Evolutionary conservation across 306 rosid genomes (phyloP).

Genomic region (Dalbergia cochinchinensis): DNA sequence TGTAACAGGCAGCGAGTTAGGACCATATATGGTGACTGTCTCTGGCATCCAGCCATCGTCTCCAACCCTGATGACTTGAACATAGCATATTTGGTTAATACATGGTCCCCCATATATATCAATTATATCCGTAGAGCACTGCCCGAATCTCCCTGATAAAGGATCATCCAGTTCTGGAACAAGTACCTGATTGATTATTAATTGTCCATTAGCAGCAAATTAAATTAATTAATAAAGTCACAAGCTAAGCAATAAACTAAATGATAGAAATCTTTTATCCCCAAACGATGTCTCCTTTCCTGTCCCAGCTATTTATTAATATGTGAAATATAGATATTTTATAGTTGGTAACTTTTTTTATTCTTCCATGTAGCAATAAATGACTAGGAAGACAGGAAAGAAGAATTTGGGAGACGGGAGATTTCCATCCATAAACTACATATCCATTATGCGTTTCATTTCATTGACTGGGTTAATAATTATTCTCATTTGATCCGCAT

Average conservation of each 20-base stretch:
- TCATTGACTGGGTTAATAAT: too few species aligned
- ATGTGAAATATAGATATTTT: too few species aligned
- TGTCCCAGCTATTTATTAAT: too few species aligned
- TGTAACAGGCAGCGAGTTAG: conserved; percentile 40
- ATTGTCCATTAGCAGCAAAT: not conserved
- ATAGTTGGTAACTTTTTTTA: too few species aligned
- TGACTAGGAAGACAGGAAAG: too few species aligned
- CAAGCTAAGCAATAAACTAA: not conserved
- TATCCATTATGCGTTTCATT: too few species aligned
- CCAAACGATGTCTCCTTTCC: too few species aligned
- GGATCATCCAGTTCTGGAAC: conserved; percentile 64
- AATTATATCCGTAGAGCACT: conserved; percentile 55
- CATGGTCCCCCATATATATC: conserved; percentile 60
- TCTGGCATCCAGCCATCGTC: conserved; percentile 75
- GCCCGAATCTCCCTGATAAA: conserved; percentile 52
- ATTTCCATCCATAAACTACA: too few species aligned
- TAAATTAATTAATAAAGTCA: not conserved
- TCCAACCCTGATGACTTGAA: conserved; percentile 66
- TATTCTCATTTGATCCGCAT: too few species aligned
- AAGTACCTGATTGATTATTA: conserved; percentile 52
- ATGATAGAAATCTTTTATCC: too few species aligned
- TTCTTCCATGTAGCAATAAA: too few species aligned
- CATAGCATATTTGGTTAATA: conserved; percentile 54
- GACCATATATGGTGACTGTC: conserved; percentile 53
- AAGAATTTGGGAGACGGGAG: too few species aligned